Evolutionary conservation across 2,329 filamentous ascomycete genomes (phyloP).

Genomic region (Chaetomiaceae sp.): DNA sequence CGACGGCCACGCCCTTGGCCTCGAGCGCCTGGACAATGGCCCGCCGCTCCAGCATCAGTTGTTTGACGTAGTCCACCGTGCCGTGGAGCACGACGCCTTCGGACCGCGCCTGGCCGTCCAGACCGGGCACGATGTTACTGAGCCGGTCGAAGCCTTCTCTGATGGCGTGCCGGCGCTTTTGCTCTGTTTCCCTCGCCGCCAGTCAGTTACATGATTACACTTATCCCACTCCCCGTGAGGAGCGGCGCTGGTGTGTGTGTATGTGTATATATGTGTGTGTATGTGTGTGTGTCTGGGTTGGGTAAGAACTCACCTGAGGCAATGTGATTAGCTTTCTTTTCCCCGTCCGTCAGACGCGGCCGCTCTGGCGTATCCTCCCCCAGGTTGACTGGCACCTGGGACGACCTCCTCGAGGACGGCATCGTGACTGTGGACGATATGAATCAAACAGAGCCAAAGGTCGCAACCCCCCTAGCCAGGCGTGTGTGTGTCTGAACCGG

Average conservation of each 20-base stretch:
- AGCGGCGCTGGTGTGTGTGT: too few relatives aligned
- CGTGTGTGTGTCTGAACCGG: too few relatives aligned
- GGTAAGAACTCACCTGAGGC: conserved; percentile 28
- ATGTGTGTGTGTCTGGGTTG: too few relatives aligned
- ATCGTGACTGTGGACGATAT: background rate
- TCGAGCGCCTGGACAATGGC: conserved; percentile 56
- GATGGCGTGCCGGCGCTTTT: conserved; percentile 53
- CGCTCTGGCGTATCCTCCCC: conserved; percentile 25
- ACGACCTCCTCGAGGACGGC: background rate
- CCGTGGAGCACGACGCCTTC: conserved; percentile 77
- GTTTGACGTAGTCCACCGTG: conserved; percentile 61
- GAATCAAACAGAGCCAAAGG: too few relatives aligned
- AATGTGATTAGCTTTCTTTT: conserved; percentile 38
- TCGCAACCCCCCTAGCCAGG: too few relatives aligned
- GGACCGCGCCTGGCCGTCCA: conserved; percentile 77
- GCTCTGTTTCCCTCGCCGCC: conserved; percentile 26
- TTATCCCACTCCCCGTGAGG: too few relatives aligned
- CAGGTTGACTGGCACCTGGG: background rate
- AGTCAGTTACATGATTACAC: background rate
- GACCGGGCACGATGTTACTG: conserved; percentile 72
- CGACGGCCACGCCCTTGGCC: conserved; percentile 52
- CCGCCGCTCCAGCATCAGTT: conserved; percentile 55
- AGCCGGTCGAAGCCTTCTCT: conserved; percentile 79
- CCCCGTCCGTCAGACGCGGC: conserved; percentile 34
- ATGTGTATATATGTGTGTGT: too few relatives aligned